Evolutionary conservation across 352 stramenopile species (phyloP), one percentile per base, ranked within the genome.

Genomic region (Pythium grandisporangium): DNA sequence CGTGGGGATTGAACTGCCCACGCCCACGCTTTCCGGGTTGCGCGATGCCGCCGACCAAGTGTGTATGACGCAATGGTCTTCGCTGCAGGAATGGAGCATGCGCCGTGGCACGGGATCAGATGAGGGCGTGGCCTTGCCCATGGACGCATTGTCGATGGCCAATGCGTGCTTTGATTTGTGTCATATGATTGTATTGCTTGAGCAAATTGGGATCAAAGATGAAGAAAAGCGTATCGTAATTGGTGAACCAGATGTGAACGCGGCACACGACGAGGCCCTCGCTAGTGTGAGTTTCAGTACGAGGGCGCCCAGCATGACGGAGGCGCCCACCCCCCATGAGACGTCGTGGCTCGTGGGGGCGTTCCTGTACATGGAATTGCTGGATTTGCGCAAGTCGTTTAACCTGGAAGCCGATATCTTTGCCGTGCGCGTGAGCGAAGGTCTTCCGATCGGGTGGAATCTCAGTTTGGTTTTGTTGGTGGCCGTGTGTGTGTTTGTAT

Each of bases 341-440:
- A 55, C 68, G 7, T 59, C 69, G 24, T 88, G 75, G 75, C 53
- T 85, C 17, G 74, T 74, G 1, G 75, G 75, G 4, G 51, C 70
- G n/a, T 88, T 83, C 45, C 52, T 85, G 46, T 76, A 79, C 32
- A 33, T 84, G 10, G 67, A 88, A 47, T 53, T 68, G 16, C 53
- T 84, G 42, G 66, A 85, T 44, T 62, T 70, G 44, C 69, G 66
- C 24, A 52, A 69, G 23, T 68, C 51, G 14, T 82, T 70, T 30
- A 71, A 51, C 10, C 58, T 83, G n/a, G 69, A 81, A 48, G 73
- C 71, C 0, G 72, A 84, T 21, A 30, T 79, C 13, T 55, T 89
- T 29, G 71, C 69, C 0, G 69, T 77, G 25, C 76, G 78, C 36
- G 62, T 89, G 23, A 68, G 67, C 36, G 76, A 77, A 27, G 76